Conservation (phyloP, 2,329 filamentous ascomycete genomes). For the Penicillium sp. region DNA sequence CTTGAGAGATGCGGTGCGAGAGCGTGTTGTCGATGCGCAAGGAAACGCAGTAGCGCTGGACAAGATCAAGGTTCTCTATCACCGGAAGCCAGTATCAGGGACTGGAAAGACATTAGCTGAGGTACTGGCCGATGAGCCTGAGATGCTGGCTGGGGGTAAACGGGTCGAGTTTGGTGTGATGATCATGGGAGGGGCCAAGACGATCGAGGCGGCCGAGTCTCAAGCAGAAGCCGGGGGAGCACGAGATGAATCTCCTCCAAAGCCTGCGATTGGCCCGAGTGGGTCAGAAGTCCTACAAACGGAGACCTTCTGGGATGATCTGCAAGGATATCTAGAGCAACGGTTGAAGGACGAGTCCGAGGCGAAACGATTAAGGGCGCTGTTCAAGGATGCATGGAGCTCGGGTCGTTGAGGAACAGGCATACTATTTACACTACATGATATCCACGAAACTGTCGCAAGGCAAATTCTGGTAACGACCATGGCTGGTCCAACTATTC, state of each 20-base stretch:
- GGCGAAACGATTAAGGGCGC: conserved; percentile 57
- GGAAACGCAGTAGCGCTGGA: conserved; percentile 44
- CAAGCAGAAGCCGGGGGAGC: conserved; percentile 30
- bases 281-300: conserved; percentile 58
- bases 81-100: conserved; percentile 78
- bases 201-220: conserved; percentile 34
- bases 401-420: conserved; percentile 8
- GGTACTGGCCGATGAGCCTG: conserved; percentile 54
- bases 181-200: conserved; percentile 67
- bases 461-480: not conserved
- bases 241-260: conserved; percentile 21
- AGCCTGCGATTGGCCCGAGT: conserved; percentile 49
- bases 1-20: conserved; percentile 64
- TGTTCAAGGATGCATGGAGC: conserved; percentile 67
- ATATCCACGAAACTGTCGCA: not conserved
- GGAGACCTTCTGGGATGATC: conserved; percentile 77
- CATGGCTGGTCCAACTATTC: not conserved
- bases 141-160: conserved; percentile 34
- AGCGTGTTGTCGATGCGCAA: conserved; percentile 51
- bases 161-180: conserved; percentile 76
- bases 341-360: conserved; percentile 64
- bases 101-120: conserved; percentile 71
- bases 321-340: conserved; percentile 73
- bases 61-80: conserved; percentile 79
- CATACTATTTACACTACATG: not conserved